A percentile compares a stretch with the other conserved stretches of the same genome.
phyloP scores from a whole-genome alignment of 2,329 filamentous ascomycete genomes.

The Calonectria crousiana region DNA sequence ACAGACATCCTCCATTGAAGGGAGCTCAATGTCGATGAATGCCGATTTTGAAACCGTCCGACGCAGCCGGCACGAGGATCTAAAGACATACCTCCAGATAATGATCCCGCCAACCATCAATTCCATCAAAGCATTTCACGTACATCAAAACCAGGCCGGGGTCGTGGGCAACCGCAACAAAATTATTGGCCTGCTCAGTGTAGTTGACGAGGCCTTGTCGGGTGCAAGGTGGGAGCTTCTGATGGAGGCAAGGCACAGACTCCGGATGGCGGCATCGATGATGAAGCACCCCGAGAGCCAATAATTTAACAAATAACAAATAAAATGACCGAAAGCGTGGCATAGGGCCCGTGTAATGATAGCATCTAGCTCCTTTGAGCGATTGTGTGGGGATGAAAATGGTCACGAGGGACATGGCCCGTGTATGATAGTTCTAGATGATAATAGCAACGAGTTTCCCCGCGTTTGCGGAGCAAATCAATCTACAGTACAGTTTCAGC shows the following conservation, averaged over 20 bases:
- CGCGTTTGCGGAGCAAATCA: background rate
- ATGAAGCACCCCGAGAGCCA: constrained; percentile 42
- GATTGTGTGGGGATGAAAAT: constrained; percentile 4
- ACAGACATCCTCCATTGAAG: constrained; percentile 34
- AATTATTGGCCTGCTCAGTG: constrained; percentile 40
- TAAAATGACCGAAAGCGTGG: background rate
- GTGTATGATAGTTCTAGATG: constrained; percentile 8
- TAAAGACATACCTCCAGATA: constrained; percentile 43
- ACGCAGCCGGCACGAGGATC: constrained; percentile 42
- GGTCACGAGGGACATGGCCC: constrained; percentile 6
- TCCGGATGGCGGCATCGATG: constrained; percentile 43
- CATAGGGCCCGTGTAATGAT: background rate
- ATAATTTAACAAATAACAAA: constrained; percentile 26
- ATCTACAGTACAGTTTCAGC: background rate
- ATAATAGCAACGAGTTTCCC: background rate
- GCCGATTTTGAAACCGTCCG: constrained; percentile 37
- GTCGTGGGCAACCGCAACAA: constrained; percentile 45
- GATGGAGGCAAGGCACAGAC: constrained; percentile 40
- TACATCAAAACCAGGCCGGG: constrained; percentile 45
- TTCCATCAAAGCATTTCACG: constrained; percentile 44
- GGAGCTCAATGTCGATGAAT: constrained; percentile 30
- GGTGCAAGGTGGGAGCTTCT: constrained; percentile 43
- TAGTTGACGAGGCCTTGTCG: constrained; percentile 42
- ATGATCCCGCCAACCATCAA: constrained; percentile 45
- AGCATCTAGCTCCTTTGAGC: background rate